phyloP scores from a whole-genome alignment of 208 protist species.

The Leishmania lainsoni region DNA sequence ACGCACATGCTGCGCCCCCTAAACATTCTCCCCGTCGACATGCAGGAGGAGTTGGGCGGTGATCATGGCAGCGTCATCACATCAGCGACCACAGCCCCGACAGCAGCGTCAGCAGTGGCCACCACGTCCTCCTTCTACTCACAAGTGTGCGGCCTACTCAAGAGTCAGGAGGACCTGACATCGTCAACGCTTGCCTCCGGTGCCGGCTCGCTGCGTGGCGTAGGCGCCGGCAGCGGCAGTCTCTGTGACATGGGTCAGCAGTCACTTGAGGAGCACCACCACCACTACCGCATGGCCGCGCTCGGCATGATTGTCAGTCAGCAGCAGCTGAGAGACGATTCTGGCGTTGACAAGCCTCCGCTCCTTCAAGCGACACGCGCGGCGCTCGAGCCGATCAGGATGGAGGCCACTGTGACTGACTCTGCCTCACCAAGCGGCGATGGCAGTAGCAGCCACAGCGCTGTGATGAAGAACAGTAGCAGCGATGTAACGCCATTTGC shows the following conservation, averaged over 20 bases:
- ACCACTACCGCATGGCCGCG: constrained; percentile 26
- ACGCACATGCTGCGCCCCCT: constrained; percentile 19
- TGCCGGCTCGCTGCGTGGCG: constrained; percentile 10
- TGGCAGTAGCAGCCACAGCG: neutral
- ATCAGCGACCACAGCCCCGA: neutral
- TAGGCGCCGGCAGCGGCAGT: constrained; percentile 7
- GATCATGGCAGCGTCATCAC: neutral
- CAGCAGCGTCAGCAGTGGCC: neutral
- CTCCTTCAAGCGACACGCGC: neutral
- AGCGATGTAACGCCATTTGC: neutral
- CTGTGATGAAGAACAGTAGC: neutral
- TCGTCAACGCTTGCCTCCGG: constrained; percentile 1
- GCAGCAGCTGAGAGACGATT: constrained; percentile 6
- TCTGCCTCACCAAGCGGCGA: neutral
- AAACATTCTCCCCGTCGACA: neutral
- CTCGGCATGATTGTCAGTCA: constrained; percentile 6
- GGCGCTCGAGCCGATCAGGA: neutral
- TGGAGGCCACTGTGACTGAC: neutral
- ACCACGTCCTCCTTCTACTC: neutral
- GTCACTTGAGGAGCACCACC: constrained; percentile 35
- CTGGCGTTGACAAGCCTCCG: neutral
- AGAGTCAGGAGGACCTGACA: neutral
- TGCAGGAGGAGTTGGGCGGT: neutral
- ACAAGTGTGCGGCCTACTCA: neutral
- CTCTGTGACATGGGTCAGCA: constrained; percentile 29